phyloP scores from a whole-genome alignment of 2,329 filamentous ascomycete genomes.

The Monilinia aucupariae region DNA sequence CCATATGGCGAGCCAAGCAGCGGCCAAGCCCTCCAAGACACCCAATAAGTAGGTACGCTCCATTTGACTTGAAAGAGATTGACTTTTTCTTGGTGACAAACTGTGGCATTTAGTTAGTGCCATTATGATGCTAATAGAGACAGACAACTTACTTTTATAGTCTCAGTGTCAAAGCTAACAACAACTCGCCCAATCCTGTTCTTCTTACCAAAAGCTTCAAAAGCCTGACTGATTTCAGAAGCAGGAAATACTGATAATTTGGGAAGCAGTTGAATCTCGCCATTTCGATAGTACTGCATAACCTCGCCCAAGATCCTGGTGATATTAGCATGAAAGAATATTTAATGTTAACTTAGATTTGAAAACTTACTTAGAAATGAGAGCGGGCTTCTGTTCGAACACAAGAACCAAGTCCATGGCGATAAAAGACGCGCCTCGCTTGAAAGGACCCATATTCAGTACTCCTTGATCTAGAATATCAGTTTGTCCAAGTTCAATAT shows the following conservation, averaged over 20 bases:
- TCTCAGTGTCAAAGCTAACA: constrained; percentile 1
- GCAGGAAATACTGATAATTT: neutral
- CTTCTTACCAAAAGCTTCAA: neutral
- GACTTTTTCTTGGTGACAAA: neutral
- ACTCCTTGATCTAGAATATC: constrained; percentile 26
- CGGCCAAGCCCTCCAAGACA: constrained; percentile 25
- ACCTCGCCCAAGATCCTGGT: neutral
- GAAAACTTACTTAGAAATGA: neutral
- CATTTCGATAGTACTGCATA: constrained; percentile 2
- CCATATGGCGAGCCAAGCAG: constrained; percentile 18
- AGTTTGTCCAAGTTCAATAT: constrained; percentile 35
- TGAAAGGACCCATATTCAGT: constrained; percentile 2
- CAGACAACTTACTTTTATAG: neutral
- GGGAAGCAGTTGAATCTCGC: neutral
- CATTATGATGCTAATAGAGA: neutral
- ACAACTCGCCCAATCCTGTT: constrained; percentile 13
- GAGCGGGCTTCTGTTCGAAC: neutral
- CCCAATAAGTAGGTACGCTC: constrained; percentile 19
- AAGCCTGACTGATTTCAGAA: neutral
- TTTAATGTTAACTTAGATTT: neutral
- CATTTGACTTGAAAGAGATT: constrained; percentile 9
- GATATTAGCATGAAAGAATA: neutral
- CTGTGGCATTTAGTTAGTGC: neutral
- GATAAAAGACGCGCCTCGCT: constrained; percentile 9
- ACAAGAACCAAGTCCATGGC: constrained; percentile 13